phyloP scores from a whole-genome alignment of 768 basidiomycete genomes.

The Polyporus arcularius region DNA sequence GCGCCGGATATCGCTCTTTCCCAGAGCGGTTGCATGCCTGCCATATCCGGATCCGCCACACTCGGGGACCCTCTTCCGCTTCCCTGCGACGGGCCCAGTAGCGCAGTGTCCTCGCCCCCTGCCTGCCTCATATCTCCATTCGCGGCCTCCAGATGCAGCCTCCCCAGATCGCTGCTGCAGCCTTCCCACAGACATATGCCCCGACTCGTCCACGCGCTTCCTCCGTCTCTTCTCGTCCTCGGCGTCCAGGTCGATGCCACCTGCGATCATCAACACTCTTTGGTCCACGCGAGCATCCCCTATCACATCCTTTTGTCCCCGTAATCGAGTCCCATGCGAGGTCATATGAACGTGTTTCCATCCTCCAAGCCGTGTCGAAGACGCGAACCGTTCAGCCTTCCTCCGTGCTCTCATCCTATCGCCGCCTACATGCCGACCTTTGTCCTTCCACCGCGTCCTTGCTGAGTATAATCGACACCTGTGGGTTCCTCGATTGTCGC shows the following conservation, averaged over 20 bases:
- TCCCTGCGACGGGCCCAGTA: background rate
- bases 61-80: background rate
- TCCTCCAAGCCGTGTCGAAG: background rate
- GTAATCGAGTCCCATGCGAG: background rate
- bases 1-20: constrained; percentile 1
- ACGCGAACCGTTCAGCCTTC: background rate
- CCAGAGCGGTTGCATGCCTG: constrained; percentile 1
- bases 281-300: background rate
- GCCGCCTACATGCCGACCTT: background rate
- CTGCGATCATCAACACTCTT: background rate
- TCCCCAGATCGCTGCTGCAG: no score
- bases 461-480: background rate
- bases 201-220: background rate
- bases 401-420: background rate
- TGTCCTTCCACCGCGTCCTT: background rate
- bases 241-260: background rate
- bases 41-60: constrained; percentile 2
- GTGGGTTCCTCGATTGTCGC: background rate
- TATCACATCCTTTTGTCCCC: background rate
- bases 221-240: background rate
- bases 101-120: background rate
- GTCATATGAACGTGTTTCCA: background rate
- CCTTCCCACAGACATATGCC: background rate
- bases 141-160: background rate
- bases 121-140: background rate